Percentiles rank a stretch among this genome's conserved stretches.
phyloP scores from a whole-genome alignment of 805 yeast species.

The Ogataea kodamae region DNA sequence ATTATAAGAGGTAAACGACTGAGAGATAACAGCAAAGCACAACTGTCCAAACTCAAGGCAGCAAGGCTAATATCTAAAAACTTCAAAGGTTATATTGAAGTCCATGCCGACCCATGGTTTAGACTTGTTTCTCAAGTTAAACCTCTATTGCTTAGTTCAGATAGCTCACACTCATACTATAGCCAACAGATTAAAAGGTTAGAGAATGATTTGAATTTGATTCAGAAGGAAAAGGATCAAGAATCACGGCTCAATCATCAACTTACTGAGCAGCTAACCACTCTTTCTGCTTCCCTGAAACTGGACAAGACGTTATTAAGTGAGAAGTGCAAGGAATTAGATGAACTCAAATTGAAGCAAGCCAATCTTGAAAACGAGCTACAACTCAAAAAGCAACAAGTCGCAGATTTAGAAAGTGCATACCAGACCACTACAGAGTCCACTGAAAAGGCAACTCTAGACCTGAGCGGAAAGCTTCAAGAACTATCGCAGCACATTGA shows the following conservation, averaged over 20 bases:
- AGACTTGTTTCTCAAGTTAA: slow-evolving; percentile 63
- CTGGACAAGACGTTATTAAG: slow-evolving; percentile 31
- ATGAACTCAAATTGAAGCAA: slow-evolving; percentile 7
- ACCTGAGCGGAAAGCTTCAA: slow-evolving; percentile 19
- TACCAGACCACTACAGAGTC: slow-evolving; percentile 7
- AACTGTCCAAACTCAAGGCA: slow-evolving; percentile 63
- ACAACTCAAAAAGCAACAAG: slow-evolving; percentile 6
- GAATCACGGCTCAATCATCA: slow-evolving; percentile 43
- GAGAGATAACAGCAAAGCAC: slow-evolving; percentile 44
- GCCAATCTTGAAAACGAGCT: slow-evolving; percentile 16
- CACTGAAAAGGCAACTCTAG: slow-evolving; percentile 15
- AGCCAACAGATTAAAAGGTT: slow-evolving; percentile 53
- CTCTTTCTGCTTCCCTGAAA: slow-evolving; percentile 27
- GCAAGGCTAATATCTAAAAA: slow-evolving; percentile 64
- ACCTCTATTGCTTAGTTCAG: slow-evolving; percentile 54
- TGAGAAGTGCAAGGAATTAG: slow-evolving; percentile 27
- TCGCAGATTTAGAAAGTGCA: slow-evolving; percentile 9
- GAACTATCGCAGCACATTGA: slow-evolving; percentile 19
- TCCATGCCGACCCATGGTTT: slow-evolving; percentile 73
- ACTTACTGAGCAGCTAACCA: slow-evolving; percentile 33
- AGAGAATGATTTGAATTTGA: slow-evolving; percentile 49
- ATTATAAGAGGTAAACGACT: slow-evolving; percentile 58
- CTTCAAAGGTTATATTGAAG: slow-evolving; percentile 47
- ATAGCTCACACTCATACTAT: slow-evolving; percentile 43
- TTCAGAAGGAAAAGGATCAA: slow-evolving; percentile 37